Evolutionary conservation across 208 protist species (phyloP).

Genomic region (Vickermania spadyakhi): DNA sequence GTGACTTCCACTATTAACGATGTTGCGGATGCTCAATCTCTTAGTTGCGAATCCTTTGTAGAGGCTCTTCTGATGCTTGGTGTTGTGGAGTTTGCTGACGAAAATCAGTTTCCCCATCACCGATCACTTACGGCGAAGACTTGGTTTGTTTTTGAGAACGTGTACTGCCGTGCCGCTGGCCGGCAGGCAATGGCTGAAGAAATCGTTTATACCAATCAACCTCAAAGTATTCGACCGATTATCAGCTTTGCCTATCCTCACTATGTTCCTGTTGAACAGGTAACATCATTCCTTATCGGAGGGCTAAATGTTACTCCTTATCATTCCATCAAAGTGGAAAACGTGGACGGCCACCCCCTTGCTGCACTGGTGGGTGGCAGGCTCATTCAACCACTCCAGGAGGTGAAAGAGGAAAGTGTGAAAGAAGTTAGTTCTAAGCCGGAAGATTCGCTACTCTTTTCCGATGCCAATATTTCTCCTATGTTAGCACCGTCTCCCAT

Average conservation of each 20-base stretch:
- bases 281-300: constrained; percentile 1
- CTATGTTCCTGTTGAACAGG: background rate
- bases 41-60: constrained; percentile 65
- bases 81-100: constrained; percentile 73
- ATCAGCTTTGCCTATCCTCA: background rate
- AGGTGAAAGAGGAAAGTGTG: background rate
- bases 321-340: background rate
- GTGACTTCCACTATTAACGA: background rate
- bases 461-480: background rate
- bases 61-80: constrained; percentile 71
- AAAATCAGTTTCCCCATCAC: constrained; percentile 33
- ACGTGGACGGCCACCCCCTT: background rate
- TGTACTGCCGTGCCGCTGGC: constrained; percentile 26
- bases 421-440: background rate
- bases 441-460: background rate
- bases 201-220: constrained; percentile 13
- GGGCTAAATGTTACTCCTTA: constrained; percentile 6
- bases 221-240: constrained; percentile 11
- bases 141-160: constrained; percentile 64
- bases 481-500: background rate
- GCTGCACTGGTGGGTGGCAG: background rate
- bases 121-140: constrained; percentile 70
- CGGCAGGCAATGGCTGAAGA: constrained; percentile 15
- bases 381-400: background rate
- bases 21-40: background rate